phyloP scores from a whole-genome alignment of 495 filamentous ascomycete genomes.

The Podospora australis region DNA sequence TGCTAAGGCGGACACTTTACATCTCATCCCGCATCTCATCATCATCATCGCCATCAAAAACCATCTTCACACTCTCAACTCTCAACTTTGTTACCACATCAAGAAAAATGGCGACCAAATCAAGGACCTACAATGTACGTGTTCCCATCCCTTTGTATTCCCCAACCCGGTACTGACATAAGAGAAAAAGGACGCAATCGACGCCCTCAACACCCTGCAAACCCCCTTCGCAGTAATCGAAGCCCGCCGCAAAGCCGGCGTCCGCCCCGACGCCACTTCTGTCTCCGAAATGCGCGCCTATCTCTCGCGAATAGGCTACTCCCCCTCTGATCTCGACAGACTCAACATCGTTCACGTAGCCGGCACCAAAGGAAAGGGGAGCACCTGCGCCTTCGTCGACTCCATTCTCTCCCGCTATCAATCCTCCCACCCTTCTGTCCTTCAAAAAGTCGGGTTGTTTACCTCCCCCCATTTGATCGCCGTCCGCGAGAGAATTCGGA shows the following conservation, averaged over 20 bases:
- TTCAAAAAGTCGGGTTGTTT: slow-evolving; percentile 68
- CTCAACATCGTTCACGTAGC: slow-evolving; percentile 79
- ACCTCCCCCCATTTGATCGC: slow-evolving; percentile 85
- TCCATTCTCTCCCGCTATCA: slow-evolving; percentile 45
- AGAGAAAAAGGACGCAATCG: slow-evolving; percentile 70
- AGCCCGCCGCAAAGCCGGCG: slow-evolving; percentile 61
- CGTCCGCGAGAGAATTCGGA: slow-evolving; percentile 82
- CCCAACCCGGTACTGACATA: too few species aligned
- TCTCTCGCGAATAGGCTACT: slow-evolving; percentile 68
- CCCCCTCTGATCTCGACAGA: slow-evolving; percentile 63
- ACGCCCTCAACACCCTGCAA: slow-evolving; percentile 83
- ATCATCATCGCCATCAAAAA: too few species aligned
- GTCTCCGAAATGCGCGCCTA: slow-evolving; percentile 73
- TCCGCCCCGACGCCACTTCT: slow-evolving; percentile 58
- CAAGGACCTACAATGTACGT: too few species aligned
- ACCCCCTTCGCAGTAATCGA: slow-evolving; percentile 77
- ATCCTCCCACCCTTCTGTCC: slow-evolving; percentile 22
- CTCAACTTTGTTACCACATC: too few species aligned
- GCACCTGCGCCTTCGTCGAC: slow-evolving; percentile 62
- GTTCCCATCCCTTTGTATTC: too few species aligned
- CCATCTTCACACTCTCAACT: too few species aligned
- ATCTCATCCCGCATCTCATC: too few species aligned
- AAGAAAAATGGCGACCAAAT: too few species aligned
- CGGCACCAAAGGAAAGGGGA: slow-evolving; percentile 91
- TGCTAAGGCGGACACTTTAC: too few species aligned